Percentiles rank a stretch among this genome's conserved stretches.
phyloP scores from a whole-genome alignment of 805 yeast species.

The Brettanomyces custersianus region DNA sequence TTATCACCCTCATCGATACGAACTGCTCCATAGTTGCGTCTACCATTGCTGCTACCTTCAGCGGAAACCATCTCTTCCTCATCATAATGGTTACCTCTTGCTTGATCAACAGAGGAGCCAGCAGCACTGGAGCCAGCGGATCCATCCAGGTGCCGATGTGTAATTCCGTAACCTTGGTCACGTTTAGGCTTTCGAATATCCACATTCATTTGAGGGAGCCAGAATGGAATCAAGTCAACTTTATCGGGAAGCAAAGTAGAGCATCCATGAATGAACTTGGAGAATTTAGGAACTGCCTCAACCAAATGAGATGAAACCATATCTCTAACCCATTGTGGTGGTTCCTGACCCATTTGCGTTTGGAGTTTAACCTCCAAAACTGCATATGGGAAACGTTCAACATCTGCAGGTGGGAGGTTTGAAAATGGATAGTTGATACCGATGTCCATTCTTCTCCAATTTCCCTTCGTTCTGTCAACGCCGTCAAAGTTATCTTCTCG shows the following conservation, averaged over 20 bases:
- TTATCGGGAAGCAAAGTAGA: slow-evolving; percentile 84
- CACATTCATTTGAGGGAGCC: slow-evolving; percentile 95
- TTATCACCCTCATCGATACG: slow-evolving; percentile 21
- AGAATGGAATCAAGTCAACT: slow-evolving; percentile 83
- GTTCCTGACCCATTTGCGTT: slow-evolving; percentile 97
- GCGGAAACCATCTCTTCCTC: slow-evolving; percentile 55
- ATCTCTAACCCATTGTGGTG: slow-evolving; percentile 96
- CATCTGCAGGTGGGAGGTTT: slow-evolving; percentile 76
- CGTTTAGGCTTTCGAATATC: slow-evolving; percentile 86
- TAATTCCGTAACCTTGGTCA: slow-evolving; percentile 54
- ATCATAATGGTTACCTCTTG: slow-evolving; percentile 34
- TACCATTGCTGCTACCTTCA: slow-evolving; percentile 8
- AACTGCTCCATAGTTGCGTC: slow-evolving; percentile 21
- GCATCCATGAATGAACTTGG: slow-evolving; percentile 94
- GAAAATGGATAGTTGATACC: slow-evolving; percentile 95
- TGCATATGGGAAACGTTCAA: slow-evolving; percentile 94
- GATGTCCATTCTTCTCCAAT: slow-evolving; percentile 98
- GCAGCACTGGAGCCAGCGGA: slow-evolving; percentile 1
- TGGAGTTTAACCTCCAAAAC: slow-evolving; percentile 95
- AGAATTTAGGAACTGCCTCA: slow-evolving; percentile 96
- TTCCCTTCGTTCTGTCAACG: slow-evolving; percentile 74
- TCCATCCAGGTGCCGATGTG: slow-evolving; percentile 29
- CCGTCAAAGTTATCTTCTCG: slow-evolving; percentile 98
- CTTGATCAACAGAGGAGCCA: slow-evolving; percentile 37
- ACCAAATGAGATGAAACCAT: slow-evolving; percentile 87